Percentiles rank a stretch among this genome's conserved stretches.
Evolutionary conservation across 306 rosid genomes (phyloP).

Genomic region (Crotalaria pallida): DNA sequence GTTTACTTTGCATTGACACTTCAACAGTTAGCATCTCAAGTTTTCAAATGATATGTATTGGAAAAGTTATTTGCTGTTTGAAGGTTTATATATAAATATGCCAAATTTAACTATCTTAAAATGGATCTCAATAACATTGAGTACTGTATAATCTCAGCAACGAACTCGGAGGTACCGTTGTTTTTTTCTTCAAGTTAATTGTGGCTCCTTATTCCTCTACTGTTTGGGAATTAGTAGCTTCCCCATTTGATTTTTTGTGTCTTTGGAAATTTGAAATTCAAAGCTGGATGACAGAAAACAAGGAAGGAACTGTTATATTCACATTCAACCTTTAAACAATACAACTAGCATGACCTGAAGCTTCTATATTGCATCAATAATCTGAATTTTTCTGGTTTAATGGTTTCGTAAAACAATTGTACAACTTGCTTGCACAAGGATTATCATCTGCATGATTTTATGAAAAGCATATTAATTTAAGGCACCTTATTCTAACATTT

Average conservation of each 20-base stretch:
- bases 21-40: not conserved
- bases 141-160: not conserved
- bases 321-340: not conserved
- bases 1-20: not conserved
- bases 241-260: not conserved
- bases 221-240: not conserved
- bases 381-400: not conserved
- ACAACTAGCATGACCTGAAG: not conserved
- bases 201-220: not conserved
- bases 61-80: not conserved
- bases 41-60: not conserved
- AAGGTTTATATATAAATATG: not conserved
- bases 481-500: conserved; percentile 4
- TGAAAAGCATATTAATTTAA: not conserved
- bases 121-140: not conserved
- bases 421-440: not conserved
- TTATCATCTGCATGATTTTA: not conserved
- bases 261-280: not conserved
- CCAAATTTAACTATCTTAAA: not conserved
- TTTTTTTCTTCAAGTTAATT: not conserved
- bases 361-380: not conserved
- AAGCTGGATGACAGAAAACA: not conserved
- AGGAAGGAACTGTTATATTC: not conserved
- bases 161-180: not conserved
- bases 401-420: not conserved